Base-by-base conservation (phyloP, 2,329 filamentous ascomycete genomes). In the Arthroderma sp. region DNA sequence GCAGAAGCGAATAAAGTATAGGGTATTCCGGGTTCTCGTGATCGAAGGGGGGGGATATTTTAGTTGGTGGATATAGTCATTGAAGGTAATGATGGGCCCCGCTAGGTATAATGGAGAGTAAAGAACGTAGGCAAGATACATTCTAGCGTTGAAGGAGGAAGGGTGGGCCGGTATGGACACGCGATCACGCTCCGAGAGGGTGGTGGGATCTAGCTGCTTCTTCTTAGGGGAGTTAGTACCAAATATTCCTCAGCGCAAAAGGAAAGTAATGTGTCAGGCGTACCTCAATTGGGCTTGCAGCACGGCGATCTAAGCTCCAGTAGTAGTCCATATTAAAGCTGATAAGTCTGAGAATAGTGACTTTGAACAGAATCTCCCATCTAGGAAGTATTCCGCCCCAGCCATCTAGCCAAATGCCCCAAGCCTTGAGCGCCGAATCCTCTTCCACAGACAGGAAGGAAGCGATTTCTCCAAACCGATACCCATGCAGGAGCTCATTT, bases 281-380 rank as follows among this genome's bases (percentile, higher is more conserved):
- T 77, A 96, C 91, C 81, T 96, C 89, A 36, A 94, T 63, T 6
- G 82, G 73, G 56, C 78, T 88, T 29, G 74, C 66, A 27, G 70
- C 69, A 34, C 74, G 68, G 47, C 77, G 72, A 51, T 83, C 78
- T 2, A 83, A 63, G 55, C 85, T 91, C 89, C 91, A 98, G 62
- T 94, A 89, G 61, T 94, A 88, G 65, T 98, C 91, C 59, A 98
- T 65, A 62, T 96, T 96, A 73, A 94, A 98, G 61, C 89, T 95
- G 56, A 98, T 87, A 40, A 96, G 71, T 4, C 91, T 81, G 45
- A 98, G 69, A 28, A 96, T 82, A 3, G 89, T 95, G 50, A 98
- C 78, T 58, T 98, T 98, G 73, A 98, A 98, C 4, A 95, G 73
- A n/a, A 98, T 80, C 61, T 96, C 86, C 91, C 91, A 98, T 48